Percentiles rank a stretch among this genome's conserved stretches.
Evolutionary conservation across 2,329 filamentous ascomycete species (phyloP).

Genomic region (Macroventuria anomochaeta): DNA sequence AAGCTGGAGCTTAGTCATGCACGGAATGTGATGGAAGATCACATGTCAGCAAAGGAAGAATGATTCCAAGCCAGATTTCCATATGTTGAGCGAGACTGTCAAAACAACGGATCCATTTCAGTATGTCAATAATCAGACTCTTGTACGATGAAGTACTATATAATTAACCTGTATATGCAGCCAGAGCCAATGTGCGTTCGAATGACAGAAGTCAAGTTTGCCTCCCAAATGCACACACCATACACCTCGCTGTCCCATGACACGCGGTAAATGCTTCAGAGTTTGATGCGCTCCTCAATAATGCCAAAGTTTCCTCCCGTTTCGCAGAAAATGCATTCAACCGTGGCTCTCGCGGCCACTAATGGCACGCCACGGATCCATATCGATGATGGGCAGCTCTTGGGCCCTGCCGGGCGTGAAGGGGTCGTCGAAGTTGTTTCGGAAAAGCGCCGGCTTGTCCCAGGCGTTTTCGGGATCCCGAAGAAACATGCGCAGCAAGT

Average conservation of each 20-base stretch:
- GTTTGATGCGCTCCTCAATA: not conserved
- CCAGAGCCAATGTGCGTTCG: not conserved
- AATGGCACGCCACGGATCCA: slow-evolving; percentile 47
- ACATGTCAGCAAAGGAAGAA: slow-evolving; percentile 2
- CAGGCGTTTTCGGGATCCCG: slow-evolving; percentile 44
- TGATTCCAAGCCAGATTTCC: not conserved
- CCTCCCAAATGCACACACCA: slow-evolving; percentile 11
- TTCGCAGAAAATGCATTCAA: slow-evolving; percentile 18
- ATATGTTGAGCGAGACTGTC: slow-evolving; percentile 14
- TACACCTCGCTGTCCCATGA: slow-evolving; percentile 8
- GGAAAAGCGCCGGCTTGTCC: slow-evolving; percentile 39
- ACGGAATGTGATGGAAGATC: not conserved
- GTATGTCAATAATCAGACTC: slow-evolving; percentile 18
- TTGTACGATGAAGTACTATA: slow-evolving; percentile 16
- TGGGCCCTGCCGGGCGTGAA: slow-evolving; percentile 40
- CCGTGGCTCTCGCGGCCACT: slow-evolving; percentile 50
- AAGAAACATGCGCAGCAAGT: slow-evolving; percentile 49
- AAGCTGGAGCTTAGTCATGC: slow-evolving; percentile 35
- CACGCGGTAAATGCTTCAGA: slow-evolving; percentile 9
- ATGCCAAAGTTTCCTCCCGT: not conserved
- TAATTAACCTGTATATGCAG: slow-evolving; percentile 18
- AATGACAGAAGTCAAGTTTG: slow-evolving; percentile 4
- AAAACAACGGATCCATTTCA: slow-evolving; percentile 7
- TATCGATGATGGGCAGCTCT: slow-evolving; percentile 43
- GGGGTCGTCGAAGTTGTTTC: slow-evolving; percentile 42